Evolutionary conservation across 306 rosid species (phyloP).

Genomic region (Begonia peltatifolia): DNA sequence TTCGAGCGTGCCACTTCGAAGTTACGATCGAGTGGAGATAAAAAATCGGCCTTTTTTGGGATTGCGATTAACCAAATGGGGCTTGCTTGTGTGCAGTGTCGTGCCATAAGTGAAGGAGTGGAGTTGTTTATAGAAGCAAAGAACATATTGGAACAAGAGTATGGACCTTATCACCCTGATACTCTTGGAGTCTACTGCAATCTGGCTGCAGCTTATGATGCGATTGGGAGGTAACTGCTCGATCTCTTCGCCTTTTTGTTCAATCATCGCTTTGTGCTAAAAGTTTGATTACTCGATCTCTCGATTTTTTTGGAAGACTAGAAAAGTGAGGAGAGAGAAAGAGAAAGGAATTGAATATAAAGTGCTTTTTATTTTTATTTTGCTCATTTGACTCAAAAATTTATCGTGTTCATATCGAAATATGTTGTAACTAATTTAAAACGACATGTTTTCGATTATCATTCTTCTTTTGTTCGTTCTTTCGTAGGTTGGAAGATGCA

Average conservation of each 20-base stretch:
- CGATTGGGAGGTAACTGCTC: slow-evolving; percentile 56
- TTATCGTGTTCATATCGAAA: too few relatives aligned
- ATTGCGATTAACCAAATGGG: slow-evolving; percentile 90
- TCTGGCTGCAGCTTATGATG: slow-evolving; percentile 92
- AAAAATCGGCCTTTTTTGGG: slow-evolving; percentile 77
- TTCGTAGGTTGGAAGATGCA: slow-evolving; percentile 70
- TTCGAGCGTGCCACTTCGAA: slow-evolving; percentile 50
- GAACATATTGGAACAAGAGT: slow-evolving; percentile 47
- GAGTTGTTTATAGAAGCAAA: slow-evolving; percentile 74
- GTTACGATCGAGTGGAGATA: slow-evolving; percentile 73
- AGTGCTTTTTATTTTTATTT: too few relatives aligned
- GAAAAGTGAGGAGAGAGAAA: too few relatives aligned
- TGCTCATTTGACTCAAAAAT: too few relatives aligned
- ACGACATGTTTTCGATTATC: too few relatives aligned
- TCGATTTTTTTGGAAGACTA: too few relatives aligned
- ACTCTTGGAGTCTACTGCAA: slow-evolving; percentile 88
- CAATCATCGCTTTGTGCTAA: too few relatives aligned
- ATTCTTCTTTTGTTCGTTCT: not conserved
- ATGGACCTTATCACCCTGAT: slow-evolving; percentile 71
- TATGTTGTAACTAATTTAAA: too few relatives aligned
- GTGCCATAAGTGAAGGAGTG: slow-evolving; percentile 46
- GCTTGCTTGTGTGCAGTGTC: slow-evolving; percentile 65
- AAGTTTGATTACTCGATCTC: too few relatives aligned
- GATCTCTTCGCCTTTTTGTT: not conserved
- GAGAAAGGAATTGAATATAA: too few relatives aligned